Evolutionary conservation across 805 yeast species (phyloP).

Genomic region (Allodekkera sacchari): DNA sequence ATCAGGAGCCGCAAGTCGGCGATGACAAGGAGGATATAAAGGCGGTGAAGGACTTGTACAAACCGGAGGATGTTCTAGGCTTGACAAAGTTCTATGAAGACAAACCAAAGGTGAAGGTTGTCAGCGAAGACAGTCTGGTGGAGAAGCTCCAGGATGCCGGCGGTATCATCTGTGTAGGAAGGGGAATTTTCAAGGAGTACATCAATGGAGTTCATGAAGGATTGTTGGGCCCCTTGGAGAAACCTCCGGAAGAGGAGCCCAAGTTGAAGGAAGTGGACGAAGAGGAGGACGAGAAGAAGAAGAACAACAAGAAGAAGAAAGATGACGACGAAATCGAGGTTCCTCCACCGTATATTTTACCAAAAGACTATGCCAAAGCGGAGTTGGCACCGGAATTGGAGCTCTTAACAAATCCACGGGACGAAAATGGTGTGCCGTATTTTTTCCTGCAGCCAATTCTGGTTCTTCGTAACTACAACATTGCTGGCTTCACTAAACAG

Average conservation of each 20-base stretch:
- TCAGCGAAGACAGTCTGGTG: constrained; percentile 39
- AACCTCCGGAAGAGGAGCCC: constrained; percentile 16
- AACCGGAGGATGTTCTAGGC: constrained; percentile 47
- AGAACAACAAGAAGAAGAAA: constrained; percentile 22
- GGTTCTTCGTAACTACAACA: constrained; percentile 67
- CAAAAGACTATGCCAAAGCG: constrained; percentile 48
- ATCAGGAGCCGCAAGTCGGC: constrained; percentile 6
- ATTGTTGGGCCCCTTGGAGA: constrained; percentile 76
- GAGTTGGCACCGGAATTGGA: constrained; percentile 55
- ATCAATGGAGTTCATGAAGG: constrained; percentile 91
- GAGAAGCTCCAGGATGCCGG: constrained; percentile 47
- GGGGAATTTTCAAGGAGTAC: constrained; percentile 95
- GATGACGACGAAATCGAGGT: constrained; percentile 23
- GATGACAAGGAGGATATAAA: constrained; percentile 20
- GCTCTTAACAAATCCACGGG: constrained; percentile 21
- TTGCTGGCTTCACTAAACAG: constrained; percentile 69
- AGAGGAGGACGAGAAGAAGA: constrained; percentile 13
- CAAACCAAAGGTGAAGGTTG: constrained; percentile 9
- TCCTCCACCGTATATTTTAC: constrained; percentile 50
- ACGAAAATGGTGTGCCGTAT: constrained; percentile 39
- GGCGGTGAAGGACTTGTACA: constrained; percentile 29
- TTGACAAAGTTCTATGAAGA: constrained; percentile 28
- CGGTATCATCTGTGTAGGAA: constrained; percentile 85
- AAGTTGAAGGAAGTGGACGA: constrained; percentile 29
- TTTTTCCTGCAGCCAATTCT: constrained; percentile 71